Evolutionary conservation across 2,329 filamentous ascomycete genomes (phyloP).

Genomic region (Arthrobotrys musiformis): DNA sequence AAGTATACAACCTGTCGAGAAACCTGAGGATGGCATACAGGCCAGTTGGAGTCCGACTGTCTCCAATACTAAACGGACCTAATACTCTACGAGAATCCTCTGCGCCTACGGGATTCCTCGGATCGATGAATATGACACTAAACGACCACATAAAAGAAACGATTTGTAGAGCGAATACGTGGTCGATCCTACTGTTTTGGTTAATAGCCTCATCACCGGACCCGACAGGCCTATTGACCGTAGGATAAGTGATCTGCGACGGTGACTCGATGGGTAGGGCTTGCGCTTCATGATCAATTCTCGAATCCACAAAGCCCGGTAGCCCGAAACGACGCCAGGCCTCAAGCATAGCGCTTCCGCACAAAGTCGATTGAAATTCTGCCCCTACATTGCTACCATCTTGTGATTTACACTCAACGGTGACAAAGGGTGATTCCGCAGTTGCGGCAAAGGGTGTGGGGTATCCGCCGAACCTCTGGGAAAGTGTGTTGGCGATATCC

Average conservation of each 20-base stretch:
- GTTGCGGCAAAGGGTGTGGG: background rate
- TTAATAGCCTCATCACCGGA: background rate
- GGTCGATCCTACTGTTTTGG: background rate
- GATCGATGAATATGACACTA: slow-evolving; percentile 4
- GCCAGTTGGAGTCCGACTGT: background rate
- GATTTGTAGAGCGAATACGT: slow-evolving; percentile 10
- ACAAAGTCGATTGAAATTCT: slow-evolving; percentile 18
- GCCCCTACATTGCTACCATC: slow-evolving; percentile 19
- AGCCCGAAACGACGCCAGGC: background rate
- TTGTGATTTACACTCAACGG: slow-evolving; percentile 13
- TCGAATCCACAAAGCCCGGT: background rate
- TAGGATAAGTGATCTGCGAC: background rate
- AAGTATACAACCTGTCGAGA: background rate
- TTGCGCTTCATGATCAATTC: background rate
- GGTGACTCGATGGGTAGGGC: background rate
- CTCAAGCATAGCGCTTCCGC: slow-evolving; percentile 10
- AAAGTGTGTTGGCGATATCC: background rate
- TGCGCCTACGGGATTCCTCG: background rate
- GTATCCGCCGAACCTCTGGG: background rate
- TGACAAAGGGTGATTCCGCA: background rate
- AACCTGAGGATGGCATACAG: background rate
- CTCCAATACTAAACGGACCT: background rate
- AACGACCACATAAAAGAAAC: slow-evolving; percentile 24
- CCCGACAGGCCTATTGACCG: background rate
- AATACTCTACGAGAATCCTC: background rate